These are phyloP conservation scores for Talaromyces adpressus DNA, from an alignment of 495 filamentous ascomycete species.

Conservation along the genomic window DNA sequence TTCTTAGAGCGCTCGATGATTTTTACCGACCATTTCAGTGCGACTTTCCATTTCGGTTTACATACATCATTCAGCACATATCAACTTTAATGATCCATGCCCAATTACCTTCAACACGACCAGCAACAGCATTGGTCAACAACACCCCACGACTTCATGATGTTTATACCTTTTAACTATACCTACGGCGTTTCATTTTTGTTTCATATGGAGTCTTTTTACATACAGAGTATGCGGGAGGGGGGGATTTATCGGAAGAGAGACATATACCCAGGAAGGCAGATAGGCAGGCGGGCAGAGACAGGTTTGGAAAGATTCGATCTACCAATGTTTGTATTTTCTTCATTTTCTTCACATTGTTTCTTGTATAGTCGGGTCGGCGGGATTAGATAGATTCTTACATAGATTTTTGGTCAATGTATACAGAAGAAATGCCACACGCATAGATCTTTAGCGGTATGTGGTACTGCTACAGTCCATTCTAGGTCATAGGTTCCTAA, in stretches of 20 bases:
- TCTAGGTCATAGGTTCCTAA: too few relatives aligned
- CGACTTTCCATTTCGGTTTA: neutral
- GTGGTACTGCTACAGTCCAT: too few relatives aligned
- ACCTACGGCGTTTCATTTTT: neutral
- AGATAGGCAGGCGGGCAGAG: neutral
- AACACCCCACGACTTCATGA: neutral
- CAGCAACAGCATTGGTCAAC: neutral
- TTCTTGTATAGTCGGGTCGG: neutral
- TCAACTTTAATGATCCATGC: neutral
- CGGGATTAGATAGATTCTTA: neutral
- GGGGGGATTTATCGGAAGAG: neutral
- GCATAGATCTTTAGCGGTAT: too few relatives aligned
- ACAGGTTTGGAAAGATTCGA: neutral
- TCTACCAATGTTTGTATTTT: neutral
- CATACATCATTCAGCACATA: neutral
- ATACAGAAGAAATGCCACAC: neutral
- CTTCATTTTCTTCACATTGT: neutral
- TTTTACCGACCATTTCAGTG: neutral
- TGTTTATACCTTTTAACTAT: neutral
- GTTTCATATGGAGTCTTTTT: neutral
- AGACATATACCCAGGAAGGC: neutral
- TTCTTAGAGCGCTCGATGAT: neutral
- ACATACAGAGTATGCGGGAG: neutral
- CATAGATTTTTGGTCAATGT: neutral
- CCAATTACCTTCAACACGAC: neutral